A percentile compares a stretch with the other conserved stretches of the same genome.
Conservation (phyloP, 441 rosid species). For the Adansonia madagascariensis region DNA sequence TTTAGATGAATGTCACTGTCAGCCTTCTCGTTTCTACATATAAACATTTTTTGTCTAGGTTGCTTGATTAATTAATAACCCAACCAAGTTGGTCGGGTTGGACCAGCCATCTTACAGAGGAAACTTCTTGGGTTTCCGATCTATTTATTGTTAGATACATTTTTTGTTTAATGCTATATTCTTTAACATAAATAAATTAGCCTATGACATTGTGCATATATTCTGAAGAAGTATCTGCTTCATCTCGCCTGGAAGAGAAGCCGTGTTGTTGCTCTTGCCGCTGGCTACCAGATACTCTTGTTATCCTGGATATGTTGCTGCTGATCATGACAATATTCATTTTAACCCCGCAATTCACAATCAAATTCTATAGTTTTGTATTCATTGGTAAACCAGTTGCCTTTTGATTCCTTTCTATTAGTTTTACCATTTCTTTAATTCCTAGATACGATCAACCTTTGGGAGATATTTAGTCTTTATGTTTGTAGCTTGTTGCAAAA, state of each 20-base stretch:
- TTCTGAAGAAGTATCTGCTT: constrained; percentile 52
- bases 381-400: not conserved
- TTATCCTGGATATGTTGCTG: not conserved
- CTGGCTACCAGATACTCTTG: not conserved
- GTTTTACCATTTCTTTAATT: not conserved
- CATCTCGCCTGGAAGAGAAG: constrained; percentile 9
- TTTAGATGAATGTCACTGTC: not conserved
- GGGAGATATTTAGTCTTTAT: not conserved
- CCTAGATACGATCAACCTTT: not conserved
- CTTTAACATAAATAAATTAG: constrained; percentile 76
- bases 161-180: constrained; percentile 26
- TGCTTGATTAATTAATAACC: not conserved
- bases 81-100: not conserved
- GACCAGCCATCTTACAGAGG: not conserved
- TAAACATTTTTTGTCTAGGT: not conserved
- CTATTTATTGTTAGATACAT: not conserved
- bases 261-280: constrained; percentile 16
- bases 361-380: not conserved
- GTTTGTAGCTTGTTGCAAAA: not conserved
- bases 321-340: not conserved
- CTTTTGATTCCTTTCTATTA: not conserved
- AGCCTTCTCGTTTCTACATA: too few relatives aligned
- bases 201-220: constrained; percentile 95
- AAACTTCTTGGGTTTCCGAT: not conserved
- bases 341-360: not conserved